Evolutionary conservation across 2,329 filamentous ascomycete species (phyloP), one percentile per base, ranked within the genome.

Genomic region (Scedosporium minutisporum): DNA sequence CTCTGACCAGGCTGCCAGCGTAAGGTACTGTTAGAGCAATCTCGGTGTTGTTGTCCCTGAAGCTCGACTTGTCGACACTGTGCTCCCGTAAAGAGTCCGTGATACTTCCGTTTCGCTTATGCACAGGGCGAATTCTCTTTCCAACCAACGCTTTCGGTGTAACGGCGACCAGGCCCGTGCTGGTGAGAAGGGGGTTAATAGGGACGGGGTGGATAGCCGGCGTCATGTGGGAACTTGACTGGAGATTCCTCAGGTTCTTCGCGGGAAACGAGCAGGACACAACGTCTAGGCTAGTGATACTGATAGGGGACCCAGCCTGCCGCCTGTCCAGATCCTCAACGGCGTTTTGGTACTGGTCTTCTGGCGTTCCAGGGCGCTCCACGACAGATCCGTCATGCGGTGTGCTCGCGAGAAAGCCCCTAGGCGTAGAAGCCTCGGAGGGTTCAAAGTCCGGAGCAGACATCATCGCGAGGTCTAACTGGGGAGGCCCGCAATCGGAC

Each of bases 101-200:
- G 68, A 95, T 88, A 71, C 93, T 97, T 59, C 88, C 91, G 70
- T 90, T 96, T 23, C 92, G 87, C 73, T 91, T 93, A 74, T 96
- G 92, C 9, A 75, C 74, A 21, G 85, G 81, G 16, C 85, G 81
- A 6, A 83, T 78, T 16, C 83, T 80, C 70, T 87, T 87, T 62
- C 83, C 83, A 10, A 80, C 77, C 2, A 87, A 73, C 1, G 82
- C 75, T 62, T 80, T 82, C 3, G 85, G 85, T 3, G 84, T 86
- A 9, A 79, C 79, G 4, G 85, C 85, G 57, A 87, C 75, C 3
- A 79, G 80, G 7, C 80, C 81, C 2, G 75, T 68, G 18, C 72
- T 74, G 41, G 76, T 78, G 63, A 81, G 78, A 2, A 79, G 68
- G 3, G 80, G 78, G 64, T 75, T 81, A 6, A 82, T 75, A 12